Evolutionary conservation across 345 rosid species (phyloP), one percentile per base, ranked within the genome.

Genomic region (Punica granatum): DNA sequence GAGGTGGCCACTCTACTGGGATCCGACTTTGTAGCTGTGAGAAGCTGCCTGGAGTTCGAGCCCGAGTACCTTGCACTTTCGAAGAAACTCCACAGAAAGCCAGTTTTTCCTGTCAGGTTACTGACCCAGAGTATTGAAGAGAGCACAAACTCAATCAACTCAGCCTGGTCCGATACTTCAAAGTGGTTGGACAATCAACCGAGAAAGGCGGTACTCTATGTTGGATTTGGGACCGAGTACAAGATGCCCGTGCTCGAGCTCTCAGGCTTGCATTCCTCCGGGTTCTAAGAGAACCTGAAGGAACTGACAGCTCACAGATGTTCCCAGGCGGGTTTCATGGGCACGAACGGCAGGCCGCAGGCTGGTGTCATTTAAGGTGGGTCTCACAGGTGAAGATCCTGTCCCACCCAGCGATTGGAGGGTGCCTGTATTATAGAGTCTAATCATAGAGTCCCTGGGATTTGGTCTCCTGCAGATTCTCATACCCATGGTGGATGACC

Each of bases 191-290:
- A 75, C 34, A 33, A 4, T 9, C 76, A 81, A 59, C 46, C 70
- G 25, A 67, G 67, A 25, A 77, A 73, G 28, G 75, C 79, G 1
- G 78, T 78, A 6, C 64, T 81, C 42, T 73, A 77, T 48, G 78
- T 75, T 18, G 76, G 80, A 35, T 81, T 81, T 12, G 84, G 80
- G 6, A 81, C 80, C 23, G 76, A 81, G 69, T 75, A 65, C 63
- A 75, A 77, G 60, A 67, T 77, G 63, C 72, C 74, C 16, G 76
- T 78, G 43, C 51, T 78, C 15, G 82, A 75, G 59, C 63, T 78
- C 19, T 75, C 78, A 0, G 53, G 59, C 26, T 36, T 75, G 60
- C 73, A 13, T 78, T 73, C 67, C 23, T 73, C 13, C 69, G 76
- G 84, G 63, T 69, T 35, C 76, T 75, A 2, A 73, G 71, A 62